Percentiles rank a stretch among this genome's conserved stretches.
Conservation (phyloP, 441 rosid species). For the Aquilaria agallochum region DNA sequence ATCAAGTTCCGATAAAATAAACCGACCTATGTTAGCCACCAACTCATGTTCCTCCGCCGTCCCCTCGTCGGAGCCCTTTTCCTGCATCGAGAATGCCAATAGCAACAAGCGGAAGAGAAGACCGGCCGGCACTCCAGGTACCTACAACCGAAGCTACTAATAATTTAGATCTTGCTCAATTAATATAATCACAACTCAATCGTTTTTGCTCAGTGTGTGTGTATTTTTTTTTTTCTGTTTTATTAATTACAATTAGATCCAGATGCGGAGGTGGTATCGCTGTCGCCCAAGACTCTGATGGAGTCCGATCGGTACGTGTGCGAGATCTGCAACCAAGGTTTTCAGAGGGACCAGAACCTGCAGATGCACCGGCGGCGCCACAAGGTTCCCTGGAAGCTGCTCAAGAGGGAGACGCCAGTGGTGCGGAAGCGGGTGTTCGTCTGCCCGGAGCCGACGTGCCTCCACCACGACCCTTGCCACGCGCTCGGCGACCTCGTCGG, state of each 20-base stretch:
- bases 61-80: conserved; percentile 63
- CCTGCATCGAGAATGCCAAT: conserved; percentile 44
- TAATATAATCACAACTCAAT: background rate
- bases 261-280: conserved; percentile 90
- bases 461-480: conserved; percentile 80
- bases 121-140: conserved; percentile 97
- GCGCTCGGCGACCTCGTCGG: conserved; percentile 87
- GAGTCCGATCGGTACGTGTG: conserved; percentile 96
- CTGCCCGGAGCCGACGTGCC: conserved; percentile 77
- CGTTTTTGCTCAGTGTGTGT: background rate
- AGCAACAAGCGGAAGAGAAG: conserved; percentile 65
- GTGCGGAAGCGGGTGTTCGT: conserved; percentile 70
- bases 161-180: background rate
- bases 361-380: conserved; percentile 96
- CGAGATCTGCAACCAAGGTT: conserved; percentile 99
- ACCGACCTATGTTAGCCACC: conserved; percentile 35
- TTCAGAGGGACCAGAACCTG: conserved; percentile 92
- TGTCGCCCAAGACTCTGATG: conserved; percentile 82
- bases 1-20: background rate
- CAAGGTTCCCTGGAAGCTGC: conserved; percentile 93
- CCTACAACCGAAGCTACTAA: background rate
- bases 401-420: conserved; percentile 68
- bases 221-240: conserved; percentile 1
- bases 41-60: conserved; percentile 28
- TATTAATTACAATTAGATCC: conserved; percentile 48